phyloP scores from a whole-genome alignment of 2,329 filamentous ascomycete genomes.

The Hawksworthiomyces lignivorus region DNA sequence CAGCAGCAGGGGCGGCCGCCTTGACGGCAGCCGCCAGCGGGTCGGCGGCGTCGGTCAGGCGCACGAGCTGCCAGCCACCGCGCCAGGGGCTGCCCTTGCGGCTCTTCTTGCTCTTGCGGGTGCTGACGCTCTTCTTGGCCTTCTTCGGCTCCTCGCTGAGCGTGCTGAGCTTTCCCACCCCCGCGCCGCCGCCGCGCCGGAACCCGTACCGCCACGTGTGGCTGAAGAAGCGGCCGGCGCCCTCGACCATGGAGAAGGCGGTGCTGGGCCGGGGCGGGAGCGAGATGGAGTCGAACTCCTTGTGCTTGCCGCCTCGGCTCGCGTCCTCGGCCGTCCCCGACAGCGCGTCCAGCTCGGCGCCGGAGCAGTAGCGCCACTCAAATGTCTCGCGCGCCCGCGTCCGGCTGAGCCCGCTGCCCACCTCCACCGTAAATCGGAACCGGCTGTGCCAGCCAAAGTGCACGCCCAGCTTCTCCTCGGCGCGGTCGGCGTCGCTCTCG shows the following conservation, averaged over 20 bases:
- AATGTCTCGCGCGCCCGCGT: slow-evolving; percentile 25
- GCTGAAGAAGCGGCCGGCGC: background rate
- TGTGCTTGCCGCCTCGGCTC: too few species aligned
- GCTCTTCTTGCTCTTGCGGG: background rate
- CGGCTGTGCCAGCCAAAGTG: slow-evolving; percentile 10
- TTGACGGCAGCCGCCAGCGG: background rate
- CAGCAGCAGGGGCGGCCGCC: background rate
- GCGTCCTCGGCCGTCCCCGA: too few species aligned
- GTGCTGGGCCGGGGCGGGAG: too few species aligned
- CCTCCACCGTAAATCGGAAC: slow-evolving; percentile 26
- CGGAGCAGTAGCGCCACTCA: slow-evolving; percentile 32
- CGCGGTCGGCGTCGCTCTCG: background rate
- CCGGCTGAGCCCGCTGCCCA: slow-evolving; percentile 6
- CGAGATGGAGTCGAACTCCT: too few species aligned
- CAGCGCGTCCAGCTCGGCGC: slow-evolving; percentile 24
- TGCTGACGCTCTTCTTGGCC: background rate
- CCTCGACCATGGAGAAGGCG: too few species aligned
- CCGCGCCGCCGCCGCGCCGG: too few species aligned
- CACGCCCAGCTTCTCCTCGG: slow-evolving; percentile 9
- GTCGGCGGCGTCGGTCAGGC: background rate
- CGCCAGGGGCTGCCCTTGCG: background rate
- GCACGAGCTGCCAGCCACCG: slow-evolving; percentile 9
- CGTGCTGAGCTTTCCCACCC: too few species aligned
- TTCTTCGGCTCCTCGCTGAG: background rate
- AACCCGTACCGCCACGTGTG: too few species aligned